phyloP scores from a whole-genome alignment of 2,329 filamentous ascomycete genomes.

The Cyphellophora attinorum region DNA sequence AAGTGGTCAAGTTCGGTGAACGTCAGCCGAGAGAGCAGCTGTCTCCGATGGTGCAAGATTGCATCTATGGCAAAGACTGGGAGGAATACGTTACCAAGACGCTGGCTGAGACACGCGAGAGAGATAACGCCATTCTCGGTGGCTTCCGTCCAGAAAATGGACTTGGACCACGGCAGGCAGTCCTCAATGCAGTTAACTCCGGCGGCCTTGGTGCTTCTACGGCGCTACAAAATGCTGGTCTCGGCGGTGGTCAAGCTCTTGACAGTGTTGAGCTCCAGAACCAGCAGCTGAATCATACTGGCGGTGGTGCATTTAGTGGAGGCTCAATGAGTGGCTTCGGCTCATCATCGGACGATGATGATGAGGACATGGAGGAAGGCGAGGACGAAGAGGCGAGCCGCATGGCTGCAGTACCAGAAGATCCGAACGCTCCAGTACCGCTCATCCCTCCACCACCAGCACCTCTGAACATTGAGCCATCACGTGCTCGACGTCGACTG shows the following conservation, averaged over 20 bases:
- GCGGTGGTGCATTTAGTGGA: conserved; percentile 60
- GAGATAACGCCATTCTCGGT: conserved; percentile 95
- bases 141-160: conserved; percentile 88
- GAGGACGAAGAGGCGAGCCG: conserved; percentile 14
- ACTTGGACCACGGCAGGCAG: conserved; percentile 65
- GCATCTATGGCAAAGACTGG: conserved; percentile 84
- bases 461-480: conserved; percentile 76
- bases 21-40: conserved; percentile 81
- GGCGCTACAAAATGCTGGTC: conserved; percentile 69
- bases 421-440: conserved; percentile 41
- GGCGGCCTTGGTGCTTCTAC: conserved; percentile 53
- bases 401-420: conserved; percentile 26
- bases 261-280: conserved; percentile 58
- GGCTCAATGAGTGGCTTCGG: conserved; percentile 82
- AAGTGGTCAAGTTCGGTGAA: conserved; percentile 97
- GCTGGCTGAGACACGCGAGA: conserved; percentile 83
- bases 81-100: conserved; percentile 90
- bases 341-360: conserved; percentile 90
- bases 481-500: conserved; percentile 77
- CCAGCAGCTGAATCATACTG: conserved; percentile 55
- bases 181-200: conserved; percentile 49
- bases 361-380: conserved; percentile 76
- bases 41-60: conserved; percentile 73
- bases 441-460: conserved; percentile 51
- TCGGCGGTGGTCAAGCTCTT: conserved; percentile 54